These are phyloP conservation scores for Eremomyces bilateralis DNA, from an alignment of 495 filamentous ascomycete genomes.

Conservation along the genomic window DNA sequence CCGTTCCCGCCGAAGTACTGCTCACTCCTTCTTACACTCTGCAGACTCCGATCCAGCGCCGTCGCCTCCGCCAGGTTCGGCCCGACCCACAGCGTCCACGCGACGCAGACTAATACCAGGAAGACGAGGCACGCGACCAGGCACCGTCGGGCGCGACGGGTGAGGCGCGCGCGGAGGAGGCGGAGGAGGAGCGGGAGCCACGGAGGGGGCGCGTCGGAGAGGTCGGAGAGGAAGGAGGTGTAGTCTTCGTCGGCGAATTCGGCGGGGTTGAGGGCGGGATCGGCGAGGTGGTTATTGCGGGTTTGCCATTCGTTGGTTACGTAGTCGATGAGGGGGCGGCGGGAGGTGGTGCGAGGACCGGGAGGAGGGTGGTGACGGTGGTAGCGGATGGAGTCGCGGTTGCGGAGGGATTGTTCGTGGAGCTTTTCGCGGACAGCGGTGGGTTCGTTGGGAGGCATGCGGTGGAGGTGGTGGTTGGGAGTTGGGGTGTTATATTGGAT, in stretches of 20 bases:
- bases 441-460: background rate
- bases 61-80: slow-evolving; percentile 21
- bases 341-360: background rate
- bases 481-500: background rate
- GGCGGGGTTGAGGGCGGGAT: background rate
- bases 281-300: background rate
- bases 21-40: slow-evolving; percentile 15
- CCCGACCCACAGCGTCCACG: slow-evolving; percentile 23
- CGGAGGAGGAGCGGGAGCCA: background rate
- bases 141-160: slow-evolving; percentile 18
- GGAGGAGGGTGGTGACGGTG: background rate
- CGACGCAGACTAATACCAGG: slow-evolving; percentile 17
- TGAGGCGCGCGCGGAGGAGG: slow-evolving; percentile 1
- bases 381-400: background rate
- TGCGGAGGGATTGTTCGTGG: background rate
- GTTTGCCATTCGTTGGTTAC: slow-evolving; percentile 2
- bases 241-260: background rate
- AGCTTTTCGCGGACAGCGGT: background rate
- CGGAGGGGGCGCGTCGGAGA: background rate
- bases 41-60: slow-evolving; percentile 19
- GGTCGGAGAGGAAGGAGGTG: background rate
- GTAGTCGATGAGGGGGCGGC: slow-evolving; percentile 1
- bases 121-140: slow-evolving; percentile 23
- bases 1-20: slow-evolving; percentile 27
- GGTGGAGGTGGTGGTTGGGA: background rate